Percentiles rank a stretch among this genome's conserved stretches.
These are phyloP conservation scores for Phytophthora vignae DNA, from an alignment of 352 stramenopile genomes.

Conservation along the genomic window DNA sequence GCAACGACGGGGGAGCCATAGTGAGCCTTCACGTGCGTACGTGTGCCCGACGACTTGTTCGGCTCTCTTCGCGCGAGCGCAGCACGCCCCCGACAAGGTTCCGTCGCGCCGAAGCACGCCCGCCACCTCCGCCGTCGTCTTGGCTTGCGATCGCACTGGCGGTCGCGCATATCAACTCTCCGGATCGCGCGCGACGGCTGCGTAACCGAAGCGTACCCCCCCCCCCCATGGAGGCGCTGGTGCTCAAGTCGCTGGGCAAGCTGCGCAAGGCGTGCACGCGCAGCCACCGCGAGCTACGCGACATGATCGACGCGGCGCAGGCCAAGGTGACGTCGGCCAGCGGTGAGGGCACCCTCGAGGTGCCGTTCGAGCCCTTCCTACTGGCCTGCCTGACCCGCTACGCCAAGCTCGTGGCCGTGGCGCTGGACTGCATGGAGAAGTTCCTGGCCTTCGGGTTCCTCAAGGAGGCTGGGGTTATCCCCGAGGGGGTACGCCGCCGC, in stretches of 20 bases:
- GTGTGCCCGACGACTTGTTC: too few relatives aligned
- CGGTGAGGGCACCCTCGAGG: conserved; percentile 44
- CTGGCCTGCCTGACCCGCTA: conserved; percentile 78
- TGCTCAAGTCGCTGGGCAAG: conserved; percentile 80
- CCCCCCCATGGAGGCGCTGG: conserved; percentile 66
- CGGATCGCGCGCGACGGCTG: not conserved
- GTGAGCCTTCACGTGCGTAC: not conserved
- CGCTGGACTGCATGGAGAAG: conserved; percentile 92
- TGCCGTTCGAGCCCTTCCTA: conserved; percentile 81
- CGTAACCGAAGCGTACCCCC: conserved; percentile 17
- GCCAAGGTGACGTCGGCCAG: conserved; percentile 49
- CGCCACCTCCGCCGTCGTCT: too few relatives aligned
- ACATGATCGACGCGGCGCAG: conserved; percentile 68
- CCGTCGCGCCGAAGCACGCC: too few relatives aligned
- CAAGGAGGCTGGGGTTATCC: conserved; percentile 65
- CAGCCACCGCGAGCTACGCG: conserved; percentile 78
- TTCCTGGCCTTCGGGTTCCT: conserved; percentile 91
- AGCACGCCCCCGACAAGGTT: too few relatives aligned
- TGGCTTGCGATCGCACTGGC: too few relatives aligned
- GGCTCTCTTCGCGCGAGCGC: too few relatives aligned
- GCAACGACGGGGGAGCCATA: conserved; percentile 16
- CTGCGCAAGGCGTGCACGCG: conserved; percentile 79
- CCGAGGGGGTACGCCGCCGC: conserved; percentile 67
- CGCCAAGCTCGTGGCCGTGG: conserved; percentile 78
- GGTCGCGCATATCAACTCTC: not conserved